Base-by-base conservation (phyloP, 176 grass and related monocot species). In the Ensete ventricosum region DNA sequence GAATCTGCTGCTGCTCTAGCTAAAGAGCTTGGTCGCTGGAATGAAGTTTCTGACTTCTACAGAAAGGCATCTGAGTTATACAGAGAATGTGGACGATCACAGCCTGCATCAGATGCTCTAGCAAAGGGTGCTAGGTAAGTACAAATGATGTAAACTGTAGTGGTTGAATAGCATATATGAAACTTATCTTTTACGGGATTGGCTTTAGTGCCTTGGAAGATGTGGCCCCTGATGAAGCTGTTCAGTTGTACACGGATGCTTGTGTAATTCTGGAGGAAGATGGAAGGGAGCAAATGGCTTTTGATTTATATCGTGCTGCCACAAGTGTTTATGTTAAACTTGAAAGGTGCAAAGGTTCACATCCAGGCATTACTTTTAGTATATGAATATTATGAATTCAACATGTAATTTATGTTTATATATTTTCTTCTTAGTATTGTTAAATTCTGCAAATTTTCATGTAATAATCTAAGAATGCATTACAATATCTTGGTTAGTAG, bases 51-150 rank as follows among this genome's bases (percentile, higher is more conserved):
- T 0, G 91, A 99, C 48, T 83, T 83, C 64, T 89, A 91, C 77
- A 85, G 77, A 82, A 94, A 82, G 87, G 95, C 95, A 68, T 94
- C 95, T 68, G 95, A 99, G 73, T 67, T 99, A 52, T 99, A 99
- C 57, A 78, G 84, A 60, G 95, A 99, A 88, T 90, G 90, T 79
- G 95, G 90, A 82, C 84, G 95, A 75, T 26, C 95, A 69, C 90
- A 99, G 63, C 95, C 95, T 87, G 88, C 95, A 71, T 93, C 95
- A n/a, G 95, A 99, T 87, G 95, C 90, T 80, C 84, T 99, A 71
- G 80, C 80, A 43, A 99, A 99, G 84, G 95, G 88, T 87, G 95
- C 95, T 71, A 91, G 90, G 95, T 99, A 91, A 73, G 51, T 58
- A 0, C 48, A 73, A 2, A 57, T 50, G 62, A 1, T 43, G 14